These are phyloP conservation scores for Kluyveromyces sp. DNA, from an alignment of 1,139 yeast genomes.

Conservation along the genomic window DNA sequence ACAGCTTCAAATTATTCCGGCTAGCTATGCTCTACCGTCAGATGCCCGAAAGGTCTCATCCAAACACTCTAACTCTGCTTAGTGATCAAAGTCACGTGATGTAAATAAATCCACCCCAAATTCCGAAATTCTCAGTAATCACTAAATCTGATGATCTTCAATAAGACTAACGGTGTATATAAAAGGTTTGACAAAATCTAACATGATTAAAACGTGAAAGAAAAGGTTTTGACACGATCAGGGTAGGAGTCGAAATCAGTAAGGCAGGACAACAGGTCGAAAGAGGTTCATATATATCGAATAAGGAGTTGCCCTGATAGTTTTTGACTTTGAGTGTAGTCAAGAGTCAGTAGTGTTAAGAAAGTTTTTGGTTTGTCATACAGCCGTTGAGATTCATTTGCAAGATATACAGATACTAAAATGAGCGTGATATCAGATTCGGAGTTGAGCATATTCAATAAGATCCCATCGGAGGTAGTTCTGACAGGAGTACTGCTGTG, in stretches of 20 bases:
- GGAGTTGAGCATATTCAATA: not conserved
- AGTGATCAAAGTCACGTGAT: not conserved
- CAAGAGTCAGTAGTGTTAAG: not conserved
- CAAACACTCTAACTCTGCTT: too few species aligned
- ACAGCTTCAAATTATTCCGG: too few species aligned
- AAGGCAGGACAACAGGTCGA: too few species aligned
- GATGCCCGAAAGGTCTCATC: too few species aligned
- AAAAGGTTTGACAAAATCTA: not conserved
- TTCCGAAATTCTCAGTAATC: too few species aligned
- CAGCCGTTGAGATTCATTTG: too few species aligned
- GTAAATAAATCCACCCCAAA: not conserved
- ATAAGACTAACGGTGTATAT: not conserved
- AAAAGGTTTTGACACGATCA: not conserved
- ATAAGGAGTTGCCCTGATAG: too few species aligned
- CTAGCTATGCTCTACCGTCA: too few species aligned
- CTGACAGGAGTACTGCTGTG: constrained; percentile 11
- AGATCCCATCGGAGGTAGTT: constrained; percentile 6
- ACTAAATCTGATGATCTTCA: not conserved
- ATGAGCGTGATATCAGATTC: constrained; percentile 1
- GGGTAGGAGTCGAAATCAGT: not conserved
- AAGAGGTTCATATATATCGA: too few species aligned
- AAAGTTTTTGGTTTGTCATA: not conserved
- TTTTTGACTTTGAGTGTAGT: too few species aligned
- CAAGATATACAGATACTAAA: not conserved
- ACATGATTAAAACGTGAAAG: not conserved